Evolutionary conservation across 2,329 filamentous ascomycete genomes (phyloP).

Genomic region (Colletotrichum sp.): DNA sequence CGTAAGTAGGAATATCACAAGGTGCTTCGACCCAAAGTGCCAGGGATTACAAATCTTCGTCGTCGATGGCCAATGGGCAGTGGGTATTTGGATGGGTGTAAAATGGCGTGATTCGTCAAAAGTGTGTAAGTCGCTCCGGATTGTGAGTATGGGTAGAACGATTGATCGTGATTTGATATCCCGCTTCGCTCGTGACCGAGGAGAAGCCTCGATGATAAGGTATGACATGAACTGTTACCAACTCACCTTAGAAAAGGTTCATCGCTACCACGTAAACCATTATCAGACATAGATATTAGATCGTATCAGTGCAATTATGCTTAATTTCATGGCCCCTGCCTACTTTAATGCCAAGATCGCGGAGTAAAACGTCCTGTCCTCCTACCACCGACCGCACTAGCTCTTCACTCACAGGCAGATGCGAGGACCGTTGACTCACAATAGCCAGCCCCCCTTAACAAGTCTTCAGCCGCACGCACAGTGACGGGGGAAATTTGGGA

Average conservation of each 20-base stretch:
- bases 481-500: background rate
- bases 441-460: background rate
- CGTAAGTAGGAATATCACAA: background rate
- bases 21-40: background rate
- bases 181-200: background rate
- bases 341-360: background rate
- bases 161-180: background rate
- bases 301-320: background rate
- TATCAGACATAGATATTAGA: background rate
- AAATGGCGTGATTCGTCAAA: background rate
- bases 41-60: background rate
- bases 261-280: background rate
- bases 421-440: background rate
- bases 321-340: background rate
- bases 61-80: background rate
- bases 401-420: background rate
- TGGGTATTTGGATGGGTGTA: background rate
- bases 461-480: background rate
- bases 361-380: background rate
- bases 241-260: background rate
- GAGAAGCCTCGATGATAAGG: background rate
- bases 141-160: background rate
- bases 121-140: background rate
- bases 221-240: background rate
- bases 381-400: background rate